Percentiles rank a stretch among this genome's conserved stretches.
Conservation (phyloP, 768 basidiomycete species). For the Strobilomyces confusus region DNA sequence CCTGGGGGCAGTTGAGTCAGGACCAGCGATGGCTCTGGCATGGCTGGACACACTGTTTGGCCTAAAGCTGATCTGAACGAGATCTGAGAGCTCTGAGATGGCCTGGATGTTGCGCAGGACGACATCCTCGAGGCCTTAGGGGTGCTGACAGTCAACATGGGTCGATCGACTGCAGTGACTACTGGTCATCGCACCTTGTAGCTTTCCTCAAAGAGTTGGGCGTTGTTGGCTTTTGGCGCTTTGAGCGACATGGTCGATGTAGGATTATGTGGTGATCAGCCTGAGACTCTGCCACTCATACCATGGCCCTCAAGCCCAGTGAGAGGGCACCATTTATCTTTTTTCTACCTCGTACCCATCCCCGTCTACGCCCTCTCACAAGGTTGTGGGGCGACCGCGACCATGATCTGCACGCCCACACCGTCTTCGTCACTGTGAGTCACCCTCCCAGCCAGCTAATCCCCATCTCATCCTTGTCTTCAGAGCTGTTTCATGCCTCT, state of each 20-base stretch:
- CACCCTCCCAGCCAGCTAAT: neutral
- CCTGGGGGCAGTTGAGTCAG: too few relatives aligned
- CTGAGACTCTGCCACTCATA: too few relatives aligned
- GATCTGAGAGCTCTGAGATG: constrained; percentile 90
- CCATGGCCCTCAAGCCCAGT: constrained; percentile 54
- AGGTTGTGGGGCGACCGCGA: constrained; percentile 70
- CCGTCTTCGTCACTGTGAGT: constrained; percentile 67
- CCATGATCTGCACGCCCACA: constrained; percentile 68
- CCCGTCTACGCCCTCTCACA: constrained; percentile 59
- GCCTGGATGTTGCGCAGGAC: constrained; percentile 95
- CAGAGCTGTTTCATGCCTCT: constrained; percentile 75
- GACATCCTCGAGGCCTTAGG: constrained; percentile 94
- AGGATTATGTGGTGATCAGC: too few relatives aligned
- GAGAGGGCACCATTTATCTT: too few relatives aligned
- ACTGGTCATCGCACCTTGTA: constrained; percentile 65
- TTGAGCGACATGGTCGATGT: constrained; percentile 98
- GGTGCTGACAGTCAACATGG: constrained; percentile 43
- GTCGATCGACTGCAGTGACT: too few relatives aligned
- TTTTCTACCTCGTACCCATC: constrained; percentile 57
- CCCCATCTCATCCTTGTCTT: neutral
- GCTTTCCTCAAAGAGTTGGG: constrained; percentile 96
- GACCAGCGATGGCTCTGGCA: neutral
- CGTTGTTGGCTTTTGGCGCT: constrained; percentile 83
- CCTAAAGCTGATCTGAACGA: constrained; percentile 94
- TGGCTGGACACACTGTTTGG: constrained; percentile 74